phyloP scores from a whole-genome alignment of 352 stramenopile genomes.

The Pythium dissotocum region DNA sequence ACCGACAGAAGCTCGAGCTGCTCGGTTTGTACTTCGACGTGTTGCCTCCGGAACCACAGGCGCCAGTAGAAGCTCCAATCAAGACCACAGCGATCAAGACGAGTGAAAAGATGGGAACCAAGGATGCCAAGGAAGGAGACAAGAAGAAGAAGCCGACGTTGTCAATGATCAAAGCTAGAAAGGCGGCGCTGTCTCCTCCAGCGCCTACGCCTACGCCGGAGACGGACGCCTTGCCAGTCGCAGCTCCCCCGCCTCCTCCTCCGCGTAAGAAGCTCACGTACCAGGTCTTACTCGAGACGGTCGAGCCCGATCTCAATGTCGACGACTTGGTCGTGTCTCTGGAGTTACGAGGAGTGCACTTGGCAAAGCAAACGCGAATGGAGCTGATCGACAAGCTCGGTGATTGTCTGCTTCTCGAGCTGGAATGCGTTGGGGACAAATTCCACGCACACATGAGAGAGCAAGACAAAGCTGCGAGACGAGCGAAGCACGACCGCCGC shows the following conservation, averaged over 20 bases:
- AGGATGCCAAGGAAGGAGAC: background rate
- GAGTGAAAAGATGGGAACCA: background rate
- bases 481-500: slow-evolving; percentile 50
- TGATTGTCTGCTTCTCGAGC: slow-evolving; percentile 57
- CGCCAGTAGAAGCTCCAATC: background rate
- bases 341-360: slow-evolving; percentile 58
- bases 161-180: background rate
- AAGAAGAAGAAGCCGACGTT: background rate
- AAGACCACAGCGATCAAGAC: background rate
- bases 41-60: slow-evolving; percentile 24
- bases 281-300: slow-evolving; percentile 49
- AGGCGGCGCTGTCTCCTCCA: background rate
- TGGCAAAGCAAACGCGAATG: slow-evolving; percentile 58
- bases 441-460: slow-evolving; percentile 75
- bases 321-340: slow-evolving; percentile 65
- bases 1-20: slow-evolving; percentile 38
- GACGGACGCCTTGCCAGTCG: background rate
- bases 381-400: slow-evolving; percentile 58
- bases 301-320: slow-evolving; percentile 67
- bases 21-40: slow-evolving; percentile 65
- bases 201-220: background rate
- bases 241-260: background rate
- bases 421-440: slow-evolving; percentile 61
- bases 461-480: slow-evolving; percentile 54
- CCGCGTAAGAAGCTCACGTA: slow-evolving; percentile 23